Base-by-base conservation (phyloP, 768 basidiomycete genomes). In the Trametes gibbosa region DNA sequence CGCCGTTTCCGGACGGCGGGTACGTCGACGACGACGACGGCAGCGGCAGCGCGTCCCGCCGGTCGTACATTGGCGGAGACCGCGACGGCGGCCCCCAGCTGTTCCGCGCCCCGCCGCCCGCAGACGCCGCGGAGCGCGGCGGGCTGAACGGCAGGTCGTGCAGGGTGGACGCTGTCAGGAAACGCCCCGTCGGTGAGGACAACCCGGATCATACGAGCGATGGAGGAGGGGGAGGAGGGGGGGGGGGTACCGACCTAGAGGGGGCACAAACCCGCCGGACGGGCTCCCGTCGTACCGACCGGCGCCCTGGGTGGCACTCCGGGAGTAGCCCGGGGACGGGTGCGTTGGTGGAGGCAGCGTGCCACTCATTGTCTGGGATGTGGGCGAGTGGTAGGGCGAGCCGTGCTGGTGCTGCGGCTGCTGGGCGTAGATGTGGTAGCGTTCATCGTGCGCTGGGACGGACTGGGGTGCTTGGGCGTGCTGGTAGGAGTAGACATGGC, bases 131-230 rank as follows among this genome's bases (percentile, higher is more conserved):
- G 19, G 58, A 41, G 45, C 47, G 54, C 21, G 46, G 24, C 35
- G 53, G 23, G 27, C 58, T 35, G 53, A 61, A 64, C 21, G 63
- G 63, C 21, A 64, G 24, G n/a, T 58, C 59, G n/a, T 60, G 63
- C 48, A 61, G 43, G 42, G 59, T 51, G 23, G 59, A 53, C 23
- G 52, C 63, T 64, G 56, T 43, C 52, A 40, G 21, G 46, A 43
- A 59, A 25, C 27, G 51, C 13, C 50, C 19, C 53, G 51, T 42
- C 45, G 50, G 23, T 47, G 32, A 27, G 50, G 48, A 29, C 32
- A 50, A 19, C 19, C 32, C 32, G 29, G n/a, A 49, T 13, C 17
- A 34, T 19, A 6, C n/a, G 3, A 13, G 17, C 37, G 46, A 32
- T 21, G 29, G 45, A n/a, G 43, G 37, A 24, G 17, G 42, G n/a